Base-by-base conservation (phyloP, 345 rosid species). In the Euclidium syriacum region DNA sequence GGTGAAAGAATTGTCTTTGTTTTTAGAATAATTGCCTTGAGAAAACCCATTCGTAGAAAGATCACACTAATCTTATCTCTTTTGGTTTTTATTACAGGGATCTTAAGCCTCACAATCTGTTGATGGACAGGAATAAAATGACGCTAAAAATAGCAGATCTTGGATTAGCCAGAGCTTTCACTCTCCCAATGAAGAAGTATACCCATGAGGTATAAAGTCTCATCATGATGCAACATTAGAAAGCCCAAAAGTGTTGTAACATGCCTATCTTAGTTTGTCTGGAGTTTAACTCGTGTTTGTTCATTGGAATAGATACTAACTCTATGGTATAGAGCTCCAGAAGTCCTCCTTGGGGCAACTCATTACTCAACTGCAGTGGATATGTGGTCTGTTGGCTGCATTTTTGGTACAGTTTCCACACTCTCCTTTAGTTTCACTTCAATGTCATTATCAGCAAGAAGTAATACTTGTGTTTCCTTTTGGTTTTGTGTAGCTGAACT, bases 341-440 rank as follows among this genome's bases (percentile, higher is more conserved):
- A 92, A 70, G 97, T 94, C 62, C 95, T 94, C 33, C 52, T 94
- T 64, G 99, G 97, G 20, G 85, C 91, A 35, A 94, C 99, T 42
- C 97, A 94, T 75, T 94, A 94, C 82, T 94, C 99, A 64, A 87
- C 96, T 40, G 91, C 95, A 7, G 97, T 94, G 26, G 99, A 90
- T 68, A 82, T 90, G 77, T 94, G 97, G 97, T 94, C 95, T 50
- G 99, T 90, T 29, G 96, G 83, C 68, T 90, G 96, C 54, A 85
- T 94, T 25, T 94, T 94, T 62, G 99, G 99, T 94, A 62, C 46
- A 16, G 5, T 3, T 12, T 38, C 19, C 10, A 51, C 49, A 42
- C 44, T 25, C 20, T 51, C 10, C 44, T 29, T 27, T 43, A 3
- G 32, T 38, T 48, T 48, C 34, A 18, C 33, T 71, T 71, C 30